Percentiles rank a stretch among this genome's conserved stretches.
Evolutionary conservation across 2,329 filamentous ascomycete genomes (phyloP).

Genomic region (Sporothrix euskadiensis): DNA sequence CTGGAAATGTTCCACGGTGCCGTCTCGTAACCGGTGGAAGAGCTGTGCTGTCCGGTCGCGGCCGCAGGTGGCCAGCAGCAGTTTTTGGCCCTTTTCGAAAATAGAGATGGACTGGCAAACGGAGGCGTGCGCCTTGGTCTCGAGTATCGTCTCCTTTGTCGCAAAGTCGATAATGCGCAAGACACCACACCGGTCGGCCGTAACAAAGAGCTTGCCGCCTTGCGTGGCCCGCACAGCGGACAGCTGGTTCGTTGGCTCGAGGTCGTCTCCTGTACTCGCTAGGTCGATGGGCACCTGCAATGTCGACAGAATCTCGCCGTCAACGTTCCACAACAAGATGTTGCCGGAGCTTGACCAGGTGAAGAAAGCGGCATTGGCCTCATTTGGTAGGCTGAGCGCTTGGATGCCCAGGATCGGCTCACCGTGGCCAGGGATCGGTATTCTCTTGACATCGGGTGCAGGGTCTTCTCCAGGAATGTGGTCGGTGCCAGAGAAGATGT

Average conservation of each 20-base stretch:
- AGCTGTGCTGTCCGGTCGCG: constrained; percentile 91
- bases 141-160: constrained; percentile 62
- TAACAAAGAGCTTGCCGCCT: constrained; percentile 67
- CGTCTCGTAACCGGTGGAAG: constrained; percentile 63
- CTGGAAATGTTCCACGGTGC: constrained; percentile 75
- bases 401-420: constrained; percentile 73
- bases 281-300: constrained; percentile 71
- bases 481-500: constrained; percentile 57
- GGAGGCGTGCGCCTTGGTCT: constrained; percentile 80
- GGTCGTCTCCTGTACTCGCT: constrained; percentile 49
- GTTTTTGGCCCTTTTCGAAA: constrained; percentile 60
- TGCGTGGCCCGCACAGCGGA: constrained; percentile 61
- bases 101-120: constrained; percentile 83
- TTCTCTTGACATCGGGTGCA: constrained; percentile 45
- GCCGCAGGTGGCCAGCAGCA: constrained; percentile 77
- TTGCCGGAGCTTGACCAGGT: constrained; percentile 85
- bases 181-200: constrained; percentile 84
- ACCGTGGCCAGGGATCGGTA: constrained; percentile 63
- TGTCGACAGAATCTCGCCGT: constrained; percentile 67
- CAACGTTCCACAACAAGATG: constrained; percentile 77
- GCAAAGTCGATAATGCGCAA: constrained; percentile 67
- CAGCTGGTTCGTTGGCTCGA: constrained; percentile 59
- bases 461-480: constrained; percentile 46
- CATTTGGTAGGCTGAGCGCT: constrained; percentile 60
- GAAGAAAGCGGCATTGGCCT: constrained; percentile 70